Evolutionary conservation across 768 basidiomycete genomes (phyloP), one percentile per base, ranked within the genome.

Genomic region (Hirschioporus abietinus): DNA sequence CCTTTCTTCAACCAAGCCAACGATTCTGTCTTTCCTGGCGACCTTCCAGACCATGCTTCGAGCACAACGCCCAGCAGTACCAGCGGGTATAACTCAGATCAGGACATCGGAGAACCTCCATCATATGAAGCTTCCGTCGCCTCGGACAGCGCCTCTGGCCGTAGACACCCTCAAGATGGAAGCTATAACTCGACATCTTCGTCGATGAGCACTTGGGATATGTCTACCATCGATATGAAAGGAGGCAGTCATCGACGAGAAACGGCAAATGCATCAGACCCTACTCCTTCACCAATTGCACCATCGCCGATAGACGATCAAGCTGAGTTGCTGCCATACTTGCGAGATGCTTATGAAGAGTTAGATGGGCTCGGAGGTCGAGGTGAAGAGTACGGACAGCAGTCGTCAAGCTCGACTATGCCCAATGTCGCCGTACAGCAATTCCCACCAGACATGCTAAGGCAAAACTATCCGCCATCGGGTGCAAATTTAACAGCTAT

Each of bases 391-490:
- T 69, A 71, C 68, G 57, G 67, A 68, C 70, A 64, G 63, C 26
- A 18, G 17, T 78, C 74, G 24, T 72, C 65, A 5, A 76, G 77
- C 59, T 70, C 66, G 12, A 72, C 75, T 30, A 73, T 80, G 12
- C 42, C 27, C 83, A 84, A 70, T 76, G 68, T 60, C 75, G n/a
- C n/a, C n/a, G 77, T 5, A 80, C 81, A 7, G 65, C 68, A 35
- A 69, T 79, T 23, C 74, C 79, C 35, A 72, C 72, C 65, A 75
- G 74, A 26, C 69, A 67, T 52, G 75, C 81, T 8, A 76, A 82
- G 63, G 78, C 79, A 5, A 74, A 70, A 26, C 73, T 75, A n/a
- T 70, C 71, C 27, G 71, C 73, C n/a, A 65, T 66, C 7, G 79
- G 79, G 8, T 70, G 24, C 60, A 61, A 34, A 61, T 24, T 15